Base-by-base conservation (phyloP, 1,139 yeast species). In the Pichia sp. region DNA sequence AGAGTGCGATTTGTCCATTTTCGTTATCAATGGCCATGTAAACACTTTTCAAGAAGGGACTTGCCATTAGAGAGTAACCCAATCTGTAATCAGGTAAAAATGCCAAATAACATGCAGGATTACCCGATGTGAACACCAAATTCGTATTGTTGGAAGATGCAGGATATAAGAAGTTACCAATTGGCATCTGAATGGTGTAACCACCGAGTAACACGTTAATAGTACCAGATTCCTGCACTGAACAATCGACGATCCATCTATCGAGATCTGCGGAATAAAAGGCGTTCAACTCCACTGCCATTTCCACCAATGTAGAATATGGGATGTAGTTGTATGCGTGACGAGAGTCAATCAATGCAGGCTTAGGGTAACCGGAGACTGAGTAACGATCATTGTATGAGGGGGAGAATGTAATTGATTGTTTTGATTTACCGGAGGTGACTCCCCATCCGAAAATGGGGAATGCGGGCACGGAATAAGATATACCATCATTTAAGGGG, bases 271-370 rank as follows among this genome's bases (percentile, higher is more conserved):
- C 52, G 7, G 73, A 67, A 55, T 74, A 84, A 44, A 67, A 71
- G 0, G 94, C 94, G 49, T 80, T 79, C 18, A 81, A 63, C 59
- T 84, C 94, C 15, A 81, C 64, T 0, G 94, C 91, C 28, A 85
- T 58, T 48, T 74, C 74, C 33, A 83, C 68, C 33, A 84, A 62
- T 3, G 74, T 55, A 30, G 70, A 67, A 34, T 72, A 60, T 0
- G 94, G 94, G 32, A 84, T 56, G 49, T 65, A 72, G 21, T 69
- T 67, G 51, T 62, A 68, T n/a, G 60, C 46, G 23, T 69, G 62
- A 40, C 85, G 62, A 3, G 84, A 62, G 51, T 83, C 91, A 20
- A 84, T 53, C 10, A 82, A 41, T 0, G 79, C 81, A 0, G 91
- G 82, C 16, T 69, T 55, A 3, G 66, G 55, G 24, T 54, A 56